A percentile compares a stretch with the other conserved stretches of the same genome.
Conservation (phyloP, 2,329 filamentous ascomycete genomes). For the Nannizziopsis barbatae region DNA sequence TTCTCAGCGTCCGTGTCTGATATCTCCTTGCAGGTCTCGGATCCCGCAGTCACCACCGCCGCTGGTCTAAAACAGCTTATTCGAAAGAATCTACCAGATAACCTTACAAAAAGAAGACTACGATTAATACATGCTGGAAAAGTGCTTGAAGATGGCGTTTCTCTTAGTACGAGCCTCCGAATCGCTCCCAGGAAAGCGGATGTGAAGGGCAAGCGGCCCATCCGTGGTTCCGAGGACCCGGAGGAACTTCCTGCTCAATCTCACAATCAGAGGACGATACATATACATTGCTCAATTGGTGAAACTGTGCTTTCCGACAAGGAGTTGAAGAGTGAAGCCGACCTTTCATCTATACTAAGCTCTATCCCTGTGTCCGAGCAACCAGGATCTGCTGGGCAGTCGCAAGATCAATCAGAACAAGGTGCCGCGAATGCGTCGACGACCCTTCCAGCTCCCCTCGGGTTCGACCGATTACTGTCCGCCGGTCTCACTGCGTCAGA, state of each 20-base stretch:
- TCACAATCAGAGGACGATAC: conserved; percentile 46
- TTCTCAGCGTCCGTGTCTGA: conserved; percentile 81
- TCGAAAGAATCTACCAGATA: conserved; percentile 54
- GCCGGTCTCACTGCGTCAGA: conserved; percentile 75
- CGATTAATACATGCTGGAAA: conserved; percentile 85
- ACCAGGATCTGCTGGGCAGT: no score
- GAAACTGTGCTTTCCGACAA: conserved; percentile 54
- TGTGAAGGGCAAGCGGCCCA: conserved; percentile 56
- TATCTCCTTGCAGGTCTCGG: conserved; percentile 62
- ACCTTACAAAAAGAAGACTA: conserved; percentile 57
- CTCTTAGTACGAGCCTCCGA: conserved; percentile 54
- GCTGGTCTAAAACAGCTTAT: conserved; percentile 73
- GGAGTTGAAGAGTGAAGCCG: conserved; percentile 60
- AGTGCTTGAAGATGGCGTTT: conserved; percentile 62
- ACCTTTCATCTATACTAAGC: conserved; percentile 21
- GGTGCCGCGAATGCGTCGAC: conserved; percentile 1
- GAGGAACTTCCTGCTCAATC: conserved; percentile 18
- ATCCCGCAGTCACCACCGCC: conserved; percentile 58
- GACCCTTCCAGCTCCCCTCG: conserved; percentile 50
- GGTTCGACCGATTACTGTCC: conserved; percentile 75
- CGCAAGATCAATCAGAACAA: no score
- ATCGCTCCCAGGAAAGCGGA: conserved; percentile 20
- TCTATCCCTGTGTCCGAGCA: conserved; percentile 22
- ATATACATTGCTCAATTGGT: conserved; percentile 89
- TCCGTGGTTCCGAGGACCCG: neutral